A percentile compares a stretch with the other conserved stretches of the same genome.
Conservation (phyloP, 352 stramenopile genomes). For the Phytopythium litorale region DNA sequence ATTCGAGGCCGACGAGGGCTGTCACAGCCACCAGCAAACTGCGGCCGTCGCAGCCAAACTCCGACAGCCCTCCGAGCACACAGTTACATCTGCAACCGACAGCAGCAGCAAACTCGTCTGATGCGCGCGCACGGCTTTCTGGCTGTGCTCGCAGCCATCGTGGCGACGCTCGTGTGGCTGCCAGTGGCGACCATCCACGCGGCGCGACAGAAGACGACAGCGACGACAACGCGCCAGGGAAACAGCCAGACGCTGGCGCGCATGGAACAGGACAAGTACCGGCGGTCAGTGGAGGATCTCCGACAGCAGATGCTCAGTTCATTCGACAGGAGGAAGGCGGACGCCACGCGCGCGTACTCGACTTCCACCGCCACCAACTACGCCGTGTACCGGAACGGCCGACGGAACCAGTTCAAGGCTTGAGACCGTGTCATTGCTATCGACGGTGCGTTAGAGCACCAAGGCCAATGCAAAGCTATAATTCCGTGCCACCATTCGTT, state of each 20-base stretch:
- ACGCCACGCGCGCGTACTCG: constrained; percentile 2
- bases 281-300: not conserved
- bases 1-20: not conserved
- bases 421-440: not conserved
- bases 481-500: too few species aligned
- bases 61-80: not conserved
- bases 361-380: constrained; percentile 4
- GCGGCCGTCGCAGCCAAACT: not conserved
- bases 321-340: not conserved
- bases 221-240: not conserved
- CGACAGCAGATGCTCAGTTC: not conserved
- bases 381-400: not conserved
- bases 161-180: constrained; percentile 1
- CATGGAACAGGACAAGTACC: not conserved
- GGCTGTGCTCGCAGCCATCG: not conserved
- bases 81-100: not conserved
- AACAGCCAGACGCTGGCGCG: not conserved
- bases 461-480: too few species aligned
- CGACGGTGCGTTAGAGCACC: not conserved
- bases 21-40: not conserved
- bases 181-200: not conserved
- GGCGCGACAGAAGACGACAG: not conserved
- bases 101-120: not conserved
- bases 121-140: not conserved
- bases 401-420: not conserved